Percentiles rank a stretch among this genome's conserved stretches.
Conservation (phyloP, 2,329 filamentous ascomycete genomes). For the Westerdykella aurantiaca region DNA sequence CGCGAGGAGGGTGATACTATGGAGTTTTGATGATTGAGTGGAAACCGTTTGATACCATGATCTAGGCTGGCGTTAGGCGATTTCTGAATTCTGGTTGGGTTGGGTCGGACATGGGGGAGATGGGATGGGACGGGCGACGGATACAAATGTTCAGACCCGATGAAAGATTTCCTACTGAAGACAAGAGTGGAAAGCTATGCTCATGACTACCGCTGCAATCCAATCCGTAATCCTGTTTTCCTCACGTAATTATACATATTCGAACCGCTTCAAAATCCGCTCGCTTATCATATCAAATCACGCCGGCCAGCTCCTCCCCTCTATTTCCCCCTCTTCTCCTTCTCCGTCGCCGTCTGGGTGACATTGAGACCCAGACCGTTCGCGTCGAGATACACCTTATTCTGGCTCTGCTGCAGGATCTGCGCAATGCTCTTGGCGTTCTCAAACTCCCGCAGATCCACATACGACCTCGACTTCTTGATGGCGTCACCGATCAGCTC, state of each 20-base stretch:
- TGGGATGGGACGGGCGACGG: neutral
- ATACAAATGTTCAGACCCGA: neutral
- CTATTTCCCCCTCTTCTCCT: slow-evolving; percentile 31
- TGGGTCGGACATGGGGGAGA: neutral
- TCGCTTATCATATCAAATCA: neutral
- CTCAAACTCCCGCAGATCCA: slow-evolving; percentile 97
- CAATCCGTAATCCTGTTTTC: slow-evolving; percentile 8
- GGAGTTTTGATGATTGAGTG: slow-evolving; percentile 53
- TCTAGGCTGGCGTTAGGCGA: neutral
- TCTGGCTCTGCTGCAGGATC: slow-evolving; percentile 82
- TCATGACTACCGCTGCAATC: slow-evolving; percentile 9
- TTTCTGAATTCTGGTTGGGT: neutral
- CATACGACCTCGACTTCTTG: slow-evolving; percentile 97
- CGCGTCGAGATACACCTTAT: slow-evolving; percentile 89
- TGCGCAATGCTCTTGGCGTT: slow-evolving; percentile 86
- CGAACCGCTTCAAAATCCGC: slow-evolving; percentile 4
- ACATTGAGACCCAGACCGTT: slow-evolving; percentile 91
- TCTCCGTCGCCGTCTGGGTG: slow-evolving; percentile 39
- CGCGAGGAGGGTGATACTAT: slow-evolving; percentile 58
- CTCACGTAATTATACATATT: slow-evolving; percentile 20
- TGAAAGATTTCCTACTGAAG: slow-evolving; percentile 15
- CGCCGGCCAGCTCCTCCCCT: slow-evolving; percentile 6
- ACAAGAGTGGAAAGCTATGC: slow-evolving; percentile 32
- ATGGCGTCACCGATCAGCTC: slow-evolving; percentile 98
- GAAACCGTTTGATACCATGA: neutral